Evolutionary conservation across 2,329 filamentous ascomycete species (phyloP).

Genomic region (Albifimbria verrucaria): DNA sequence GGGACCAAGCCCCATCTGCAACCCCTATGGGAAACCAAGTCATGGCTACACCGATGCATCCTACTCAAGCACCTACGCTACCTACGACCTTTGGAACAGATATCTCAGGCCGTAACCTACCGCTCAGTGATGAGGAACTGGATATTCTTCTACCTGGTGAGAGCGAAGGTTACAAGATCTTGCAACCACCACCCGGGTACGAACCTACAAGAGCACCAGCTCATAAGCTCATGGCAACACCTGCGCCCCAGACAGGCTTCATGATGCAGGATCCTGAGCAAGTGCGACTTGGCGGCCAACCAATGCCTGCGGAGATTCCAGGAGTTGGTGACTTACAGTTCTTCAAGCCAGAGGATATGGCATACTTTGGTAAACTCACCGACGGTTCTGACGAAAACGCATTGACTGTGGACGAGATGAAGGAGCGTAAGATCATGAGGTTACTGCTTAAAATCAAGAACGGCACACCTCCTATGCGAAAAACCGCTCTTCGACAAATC

Average conservation of each 20-base stretch:
- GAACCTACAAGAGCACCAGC: slow-evolving; percentile 76
- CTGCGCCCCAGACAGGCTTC: slow-evolving; percentile 77
- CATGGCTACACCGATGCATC: slow-evolving; percentile 75
- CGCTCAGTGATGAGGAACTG: slow-evolving; percentile 90
- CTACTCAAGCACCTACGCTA: slow-evolving; percentile 53
- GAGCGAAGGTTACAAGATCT: slow-evolving; percentile 85
- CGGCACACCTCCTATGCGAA: slow-evolving; percentile 96
- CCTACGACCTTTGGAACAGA: slow-evolving; percentile 76
- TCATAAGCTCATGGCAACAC: slow-evolving; percentile 70
- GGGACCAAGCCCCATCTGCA: slow-evolving; percentile 85
- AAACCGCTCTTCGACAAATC: slow-evolving; percentile 93
- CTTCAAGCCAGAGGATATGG: slow-evolving; percentile 98
- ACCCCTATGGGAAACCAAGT: slow-evolving; percentile 72
- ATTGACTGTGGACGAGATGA: slow-evolving; percentile 90
- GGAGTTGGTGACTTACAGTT: slow-evolving; percentile 95
- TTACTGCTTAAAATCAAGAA: slow-evolving; percentile 98
- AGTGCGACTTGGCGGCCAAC: slow-evolving; percentile 77
- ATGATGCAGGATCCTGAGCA: slow-evolving; percentile 97
- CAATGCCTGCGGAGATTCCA: slow-evolving; percentile 91
- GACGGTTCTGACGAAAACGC: slow-evolving; percentile 90
- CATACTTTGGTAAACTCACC: slow-evolving; percentile 96
- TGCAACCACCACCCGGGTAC: slow-evolving; percentile 89
- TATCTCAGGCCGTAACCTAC: slow-evolving; percentile 72
- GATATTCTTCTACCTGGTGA: slow-evolving; percentile 86
- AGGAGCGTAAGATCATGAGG: slow-evolving; percentile 98